Base-by-base conservation (phyloP, 805 yeast genomes). In the Lachancea sp. region DNA sequence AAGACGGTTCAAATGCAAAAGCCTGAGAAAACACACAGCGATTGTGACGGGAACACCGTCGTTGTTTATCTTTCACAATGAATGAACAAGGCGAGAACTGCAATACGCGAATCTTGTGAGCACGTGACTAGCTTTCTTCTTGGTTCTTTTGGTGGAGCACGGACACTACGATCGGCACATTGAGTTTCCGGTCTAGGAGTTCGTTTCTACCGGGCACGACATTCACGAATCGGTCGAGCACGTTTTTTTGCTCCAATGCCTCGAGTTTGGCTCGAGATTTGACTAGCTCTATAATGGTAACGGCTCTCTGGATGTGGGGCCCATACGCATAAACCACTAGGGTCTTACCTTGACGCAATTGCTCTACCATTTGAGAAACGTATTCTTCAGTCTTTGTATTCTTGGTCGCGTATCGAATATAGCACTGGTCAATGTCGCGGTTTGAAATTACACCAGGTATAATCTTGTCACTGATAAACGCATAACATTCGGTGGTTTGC, bases 271-370 rank as follows among this genome's bases (percentile, higher is more conserved):
- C 21, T 8, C 37, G 39, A 12, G 39, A 45, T 38, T 56, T 57
- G 35, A 40, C 46, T 9, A 57, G 46, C 40, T 57, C 62, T 5
- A 53, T 21, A 11, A 55, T 43, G 31, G 55, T 51, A 8, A 57
- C 42, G 40, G 51, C 39, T 39, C 54, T 53, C 31, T 55, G 60
- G 16, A 57, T 42, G 38, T 57, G 60, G 18, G 51, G 45, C 6
- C 62, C 62, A 37, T 53, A 56, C 1, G 58, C 46, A 34, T 43
- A 55, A 11, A 56, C 13, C 13, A 40, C 32, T 6, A 40, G 16
- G 8, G 29, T 15, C 28, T 36, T 25, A 4, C 28, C 22, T 5
- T 20, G 20, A 5, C 13, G 8, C 22, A 29, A 23, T 7, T 15
- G 34, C 2, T 19, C 18, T n/a, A 38, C 34, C 13, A 57, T 33